These are phyloP conservation scores for Coemansia sp. DNA, from an alignment of 192 early-diverging fungal species.

Conservation along the genomic window DNA sequence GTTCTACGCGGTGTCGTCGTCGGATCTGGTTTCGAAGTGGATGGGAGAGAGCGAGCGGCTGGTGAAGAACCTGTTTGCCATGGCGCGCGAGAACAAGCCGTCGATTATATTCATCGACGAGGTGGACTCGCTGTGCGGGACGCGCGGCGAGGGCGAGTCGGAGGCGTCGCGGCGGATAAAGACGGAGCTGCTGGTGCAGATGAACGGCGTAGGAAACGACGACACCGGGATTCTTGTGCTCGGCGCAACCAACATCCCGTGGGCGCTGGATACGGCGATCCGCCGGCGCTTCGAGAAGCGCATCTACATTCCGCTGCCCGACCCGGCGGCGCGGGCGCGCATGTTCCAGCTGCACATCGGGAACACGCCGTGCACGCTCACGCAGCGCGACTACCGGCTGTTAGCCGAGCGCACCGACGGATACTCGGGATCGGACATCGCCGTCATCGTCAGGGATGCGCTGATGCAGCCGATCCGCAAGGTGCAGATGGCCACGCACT, in stretches of 20 bases:
- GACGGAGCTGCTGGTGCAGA: constrained; percentile 97
- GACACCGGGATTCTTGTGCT: constrained; percentile 92
- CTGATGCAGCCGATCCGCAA: constrained; percentile 97
- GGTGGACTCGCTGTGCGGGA: constrained; percentile 93
- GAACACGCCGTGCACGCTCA: constrained; percentile 81
- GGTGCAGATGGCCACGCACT: constrained; percentile 92
- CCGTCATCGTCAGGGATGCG: constrained; percentile 91
- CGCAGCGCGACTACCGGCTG: constrained; percentile 66
- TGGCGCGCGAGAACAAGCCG: constrained; percentile 90
- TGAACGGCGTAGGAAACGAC: constrained; percentile 98
- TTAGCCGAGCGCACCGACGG: constrained; percentile 85
- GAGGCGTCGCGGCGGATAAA: constrained; percentile 95
- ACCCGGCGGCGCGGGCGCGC: constrained; percentile 75
- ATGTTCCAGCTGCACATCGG: constrained; percentile 96
- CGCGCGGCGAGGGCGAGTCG: constrained; percentile 94
- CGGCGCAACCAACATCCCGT: constrained; percentile 97
- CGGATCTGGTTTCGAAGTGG: constrained; percentile 99
- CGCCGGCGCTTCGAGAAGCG: constrained; percentile 95
- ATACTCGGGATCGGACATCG: constrained; percentile 96
- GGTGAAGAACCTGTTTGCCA: constrained; percentile 90
- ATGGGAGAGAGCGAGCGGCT: constrained; percentile 97
- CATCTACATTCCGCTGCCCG: constrained; percentile 97
- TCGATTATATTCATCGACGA: constrained; percentile 99
- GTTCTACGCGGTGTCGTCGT: constrained; percentile 96
- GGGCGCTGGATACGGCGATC: constrained; percentile 93